Evolutionary conservation across 1,284 basidiomycete species (phyloP), one percentile per base, ranked within the genome.

Genomic region (Agaricales sp.): DNA sequence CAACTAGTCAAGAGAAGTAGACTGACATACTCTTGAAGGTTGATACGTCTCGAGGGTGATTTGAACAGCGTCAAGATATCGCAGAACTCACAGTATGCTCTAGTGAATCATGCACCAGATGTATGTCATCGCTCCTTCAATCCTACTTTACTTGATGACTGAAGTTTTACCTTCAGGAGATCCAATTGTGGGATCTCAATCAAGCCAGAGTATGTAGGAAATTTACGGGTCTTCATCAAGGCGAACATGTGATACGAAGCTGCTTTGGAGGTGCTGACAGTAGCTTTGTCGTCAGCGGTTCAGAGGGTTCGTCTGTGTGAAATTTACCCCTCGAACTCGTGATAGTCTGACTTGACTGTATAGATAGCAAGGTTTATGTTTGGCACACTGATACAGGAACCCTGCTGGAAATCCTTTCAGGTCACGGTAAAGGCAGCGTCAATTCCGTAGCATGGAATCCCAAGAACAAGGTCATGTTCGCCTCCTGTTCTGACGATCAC

Each of bases 371-470:
- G 55, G 84, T 97, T 46, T 97, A 97, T 67, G 78, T 98, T 19
- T 99, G 95, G 93, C 91, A 98, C 64, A 83, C 87, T 47, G 86
- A 91, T 57, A 86, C 85, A 2, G 88, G 87, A 0, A 71, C 77
- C 0, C 74, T 93, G 41, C 73, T 99, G 21, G 91, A 97, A 64
- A 76, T 83, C 20, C 75, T 98, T 1, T 64, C 75, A 1, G 95
- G 94, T 0, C 96, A 99, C 59, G 85, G 82, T 13, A 65, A 67
- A 46, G 92, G 92, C 35, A 87, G 86, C 51, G 94, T 99, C 52
- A 99, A 98, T 64, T 85, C 87, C 16, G 93, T 99, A 8, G 88
- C 92, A 13, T 99, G 96, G 96, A 95, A 97, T 65, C 92, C 92
- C 20, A 74, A 72, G 52, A 82, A 89, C 54, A 76, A 83, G 57